Conservation (phyloP, 176 grass and related monocot species). For the Phyllostachys edulis region DNA sequence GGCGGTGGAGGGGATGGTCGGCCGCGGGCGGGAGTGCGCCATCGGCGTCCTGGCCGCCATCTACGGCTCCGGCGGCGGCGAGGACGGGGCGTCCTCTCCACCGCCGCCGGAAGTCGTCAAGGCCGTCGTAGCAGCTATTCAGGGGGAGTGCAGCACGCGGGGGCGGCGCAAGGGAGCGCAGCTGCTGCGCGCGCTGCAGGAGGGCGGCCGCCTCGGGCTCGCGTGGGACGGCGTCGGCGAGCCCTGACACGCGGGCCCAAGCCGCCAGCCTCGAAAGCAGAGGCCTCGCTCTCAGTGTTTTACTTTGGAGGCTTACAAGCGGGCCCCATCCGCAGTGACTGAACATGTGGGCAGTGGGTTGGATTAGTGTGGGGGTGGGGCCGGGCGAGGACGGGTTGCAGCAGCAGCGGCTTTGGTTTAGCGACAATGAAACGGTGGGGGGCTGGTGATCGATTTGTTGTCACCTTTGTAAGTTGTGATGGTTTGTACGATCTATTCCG, state of each 20-base stretch:
- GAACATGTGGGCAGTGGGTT: background rate
- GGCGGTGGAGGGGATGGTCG: slow-evolving; percentile 62
- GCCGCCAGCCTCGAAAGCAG: background rate
- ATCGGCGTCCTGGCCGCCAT: slow-evolving; percentile 83
- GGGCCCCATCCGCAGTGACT: background rate
- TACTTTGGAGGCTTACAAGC: background rate
- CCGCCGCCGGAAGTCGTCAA: slow-evolving; percentile 72
- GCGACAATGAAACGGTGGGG: slow-evolving; percentile 15
- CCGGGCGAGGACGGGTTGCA: background rate
- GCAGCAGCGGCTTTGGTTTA: background rate
- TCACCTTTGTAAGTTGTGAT: slow-evolving; percentile 30
- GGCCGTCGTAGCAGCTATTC: slow-evolving; percentile 80
- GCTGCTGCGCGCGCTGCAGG: slow-evolving; percentile 74
- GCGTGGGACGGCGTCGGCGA: slow-evolving; percentile 80
- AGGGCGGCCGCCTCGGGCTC: slow-evolving; percentile 68
- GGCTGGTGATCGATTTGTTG: slow-evolving; percentile 1
- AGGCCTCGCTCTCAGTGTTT: background rate
- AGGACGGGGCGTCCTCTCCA: background rate
- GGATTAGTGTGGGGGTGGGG: background rate
- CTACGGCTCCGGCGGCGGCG: slow-evolving; percentile 31
- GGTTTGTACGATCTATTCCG: slow-evolving; percentile 39
- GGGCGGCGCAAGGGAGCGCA: slow-evolving; percentile 82
- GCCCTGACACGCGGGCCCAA: background rate
- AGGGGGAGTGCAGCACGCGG: slow-evolving; percentile 82
- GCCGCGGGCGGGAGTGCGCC: slow-evolving; percentile 74